Percentiles rank a stretch among this genome's conserved stretches.
Conservation (phyloP, 495 filamentous ascomycete species). For the Polyplosphaeria fusca region DNA sequence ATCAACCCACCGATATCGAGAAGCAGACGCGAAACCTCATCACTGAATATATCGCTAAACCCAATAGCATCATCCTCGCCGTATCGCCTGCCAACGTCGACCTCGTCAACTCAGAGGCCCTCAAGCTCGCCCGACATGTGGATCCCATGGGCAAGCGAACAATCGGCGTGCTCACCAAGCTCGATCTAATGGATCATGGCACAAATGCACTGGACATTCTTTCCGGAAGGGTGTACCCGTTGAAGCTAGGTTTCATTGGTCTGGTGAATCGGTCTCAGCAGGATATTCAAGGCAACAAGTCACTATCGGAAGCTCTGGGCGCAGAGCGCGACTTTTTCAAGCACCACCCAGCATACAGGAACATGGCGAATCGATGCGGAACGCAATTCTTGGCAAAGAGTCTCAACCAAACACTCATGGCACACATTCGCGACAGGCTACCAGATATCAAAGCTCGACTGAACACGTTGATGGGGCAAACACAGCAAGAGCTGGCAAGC, state of each 20-base stretch:
- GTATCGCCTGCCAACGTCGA: slow-evolving; percentile 98
- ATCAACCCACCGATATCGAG: slow-evolving; percentile 97
- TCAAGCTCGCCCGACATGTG: slow-evolving; percentile 96
- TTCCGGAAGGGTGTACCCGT: slow-evolving; percentile 89
- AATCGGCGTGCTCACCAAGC: slow-evolving; percentile 94
- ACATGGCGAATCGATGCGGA: slow-evolving; percentile 89
- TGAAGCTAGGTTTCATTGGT: slow-evolving; percentile 97
- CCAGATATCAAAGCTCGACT: slow-evolving; percentile 97
- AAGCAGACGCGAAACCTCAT: slow-evolving; percentile 98
- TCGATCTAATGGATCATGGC: slow-evolving; percentile 98
- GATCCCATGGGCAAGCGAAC: slow-evolving; percentile 92
- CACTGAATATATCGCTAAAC: slow-evolving; percentile 97
- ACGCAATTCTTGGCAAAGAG: slow-evolving; percentile 95
- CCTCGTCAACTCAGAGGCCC: slow-evolving; percentile 94
- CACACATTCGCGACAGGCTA: slow-evolving; percentile 90
- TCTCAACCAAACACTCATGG: slow-evolving; percentile 90
- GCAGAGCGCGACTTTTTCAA: slow-evolving; percentile 94
- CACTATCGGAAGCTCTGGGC: slow-evolving; percentile 81
- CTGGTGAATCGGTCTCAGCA: slow-evolving; percentile 98
- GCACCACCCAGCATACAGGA: slow-evolving; percentile 94
- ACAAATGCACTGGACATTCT: slow-evolving; percentile 98
- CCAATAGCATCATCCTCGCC: slow-evolving; percentile 95
- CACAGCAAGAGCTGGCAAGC: slow-evolving; percentile 95
- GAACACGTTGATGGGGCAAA: slow-evolving; percentile 98
- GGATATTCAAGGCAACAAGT: slow-evolving; percentile 94